Evolutionary conservation across 225 moss, liverwort and hornwort genomes (phyloP).

Genomic region (Ulota crispa): DNA sequence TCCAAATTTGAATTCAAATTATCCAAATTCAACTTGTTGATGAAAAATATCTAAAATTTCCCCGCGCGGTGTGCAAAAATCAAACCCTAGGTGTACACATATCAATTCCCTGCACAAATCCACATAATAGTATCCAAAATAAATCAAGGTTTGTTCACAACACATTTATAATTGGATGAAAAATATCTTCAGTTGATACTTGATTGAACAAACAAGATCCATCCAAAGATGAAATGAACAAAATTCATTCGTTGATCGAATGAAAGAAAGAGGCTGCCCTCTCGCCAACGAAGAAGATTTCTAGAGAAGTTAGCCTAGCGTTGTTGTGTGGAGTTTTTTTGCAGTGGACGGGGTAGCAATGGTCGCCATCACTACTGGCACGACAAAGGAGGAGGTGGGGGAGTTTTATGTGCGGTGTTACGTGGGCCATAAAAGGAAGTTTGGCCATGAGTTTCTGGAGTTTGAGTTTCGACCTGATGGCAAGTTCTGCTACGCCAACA

Average conservation of each 20-base stretch:
- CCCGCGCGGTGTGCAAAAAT: too few relatives aligned
- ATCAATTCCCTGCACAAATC: too few relatives aligned
- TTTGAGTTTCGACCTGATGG: conserved; percentile 51
- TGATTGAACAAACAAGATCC: neutral
- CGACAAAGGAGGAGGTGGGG: conserved; percentile 30
- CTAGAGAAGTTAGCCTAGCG: neutral
- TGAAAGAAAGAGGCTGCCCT: neutral
- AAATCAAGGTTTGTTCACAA: too few relatives aligned
- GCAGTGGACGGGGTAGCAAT: conserved; percentile 15
- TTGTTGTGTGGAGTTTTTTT: neutral
- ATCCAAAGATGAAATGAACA: neutral
- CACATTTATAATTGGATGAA: too few relatives aligned
- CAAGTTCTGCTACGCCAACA: conserved; percentile 70
- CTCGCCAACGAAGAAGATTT: neutral
- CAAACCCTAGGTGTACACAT: too few relatives aligned
- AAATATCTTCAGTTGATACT: neutral
- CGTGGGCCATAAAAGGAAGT: conserved; percentile 64
- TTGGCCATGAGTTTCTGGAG: conserved; percentile 68
- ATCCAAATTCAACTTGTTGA: too few relatives aligned
- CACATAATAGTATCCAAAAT: too few relatives aligned
- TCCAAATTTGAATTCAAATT: too few relatives aligned
- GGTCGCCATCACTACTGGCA: conserved; percentile 8
- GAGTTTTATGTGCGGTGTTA: conserved; percentile 68
- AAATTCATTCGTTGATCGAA: neutral
- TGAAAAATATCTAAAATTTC: too few relatives aligned